phyloP scores from a whole-genome alignment of 495 filamentous ascomycete genomes.

The Eremomyces bilateralis region DNA sequence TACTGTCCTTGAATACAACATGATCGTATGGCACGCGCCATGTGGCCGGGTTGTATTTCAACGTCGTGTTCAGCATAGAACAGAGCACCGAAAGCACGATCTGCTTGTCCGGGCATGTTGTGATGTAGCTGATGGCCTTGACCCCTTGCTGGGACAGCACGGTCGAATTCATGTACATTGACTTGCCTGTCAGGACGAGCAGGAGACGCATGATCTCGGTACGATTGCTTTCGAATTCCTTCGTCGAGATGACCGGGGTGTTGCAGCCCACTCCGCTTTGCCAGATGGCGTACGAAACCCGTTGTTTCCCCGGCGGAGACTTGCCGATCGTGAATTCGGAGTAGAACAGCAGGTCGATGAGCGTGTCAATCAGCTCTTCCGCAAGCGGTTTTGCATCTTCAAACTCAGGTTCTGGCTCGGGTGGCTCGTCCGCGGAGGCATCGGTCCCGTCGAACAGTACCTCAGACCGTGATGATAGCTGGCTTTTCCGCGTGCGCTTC shows the following conservation, averaged over 20 bases:
- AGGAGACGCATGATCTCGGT: conserved; percentile 76
- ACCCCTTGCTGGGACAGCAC: conserved; percentile 68
- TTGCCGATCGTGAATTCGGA: conserved; percentile 66
- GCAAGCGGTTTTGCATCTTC: conserved; percentile 75
- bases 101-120: conserved; percentile 75
- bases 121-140: conserved; percentile 73
- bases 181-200: conserved; percentile 67
- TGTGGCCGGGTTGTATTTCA: conserved; percentile 89
- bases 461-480: conserved; percentile 38
- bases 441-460: conserved; percentile 69
- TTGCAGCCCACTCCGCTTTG: conserved; percentile 95
- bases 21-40: conserved; percentile 95
- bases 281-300: conserved; percentile 90
- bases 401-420: conserved; percentile 33
- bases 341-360: conserved; percentile 82
- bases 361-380: conserved; percentile 80
- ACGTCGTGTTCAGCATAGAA: conserved; percentile 86
- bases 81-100: conserved; percentile 72
- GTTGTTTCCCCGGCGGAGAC: conserved; percentile 42
- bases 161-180: conserved; percentile 76
- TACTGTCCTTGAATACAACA: conserved; percentile 81
- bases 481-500: conserved; percentile 31
- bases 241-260: conserved; percentile 65
- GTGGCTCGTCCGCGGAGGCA: conserved; percentile 31
- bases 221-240: conserved; percentile 77